These are phyloP conservation scores for Eucalyptus virginea DNA, from an alignment of 345 rosid species.

Conservation along the genomic window DNA sequence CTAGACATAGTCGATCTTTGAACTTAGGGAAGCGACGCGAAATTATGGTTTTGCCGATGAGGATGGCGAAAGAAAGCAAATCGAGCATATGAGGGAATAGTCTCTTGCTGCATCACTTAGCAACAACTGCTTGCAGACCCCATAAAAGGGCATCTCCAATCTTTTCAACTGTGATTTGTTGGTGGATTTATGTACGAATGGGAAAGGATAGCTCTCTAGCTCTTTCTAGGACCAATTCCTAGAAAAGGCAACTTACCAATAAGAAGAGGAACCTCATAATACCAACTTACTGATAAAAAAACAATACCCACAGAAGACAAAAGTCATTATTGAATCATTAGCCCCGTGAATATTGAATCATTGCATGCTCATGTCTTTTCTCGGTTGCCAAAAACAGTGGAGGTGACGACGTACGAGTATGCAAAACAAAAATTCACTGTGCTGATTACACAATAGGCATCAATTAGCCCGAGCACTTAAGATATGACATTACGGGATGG, in stretches of 20 bases:
- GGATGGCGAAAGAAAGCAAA: neutral
- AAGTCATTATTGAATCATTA: neutral
- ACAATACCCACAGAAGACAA: neutral
- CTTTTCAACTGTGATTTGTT: neutral
- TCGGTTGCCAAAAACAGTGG: neutral
- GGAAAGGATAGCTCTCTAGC: neutral
- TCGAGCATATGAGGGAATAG: neutral
- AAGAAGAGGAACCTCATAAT: neutral
- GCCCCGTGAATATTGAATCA: neutral
- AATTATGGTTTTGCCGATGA: neutral
- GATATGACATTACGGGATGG: neutral
- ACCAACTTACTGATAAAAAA: neutral
- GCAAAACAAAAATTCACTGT: neutral
- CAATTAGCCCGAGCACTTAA: neutral
- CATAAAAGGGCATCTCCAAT: neutral
- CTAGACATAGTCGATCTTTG: neutral
- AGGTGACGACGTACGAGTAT: neutral
- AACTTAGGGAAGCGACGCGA: neutral
- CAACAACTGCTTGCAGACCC: neutral
- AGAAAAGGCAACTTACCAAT: neutral
- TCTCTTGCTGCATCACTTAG: neutral
- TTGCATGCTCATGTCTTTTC: neutral
- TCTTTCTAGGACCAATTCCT: neutral
- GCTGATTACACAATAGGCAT: neutral
- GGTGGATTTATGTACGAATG: neutral